Evolutionary conservation across 2,329 filamentous ascomycete species (phyloP), one percentile per base, ranked within the genome.

Genomic region (Alternaria consortialis): DNA sequence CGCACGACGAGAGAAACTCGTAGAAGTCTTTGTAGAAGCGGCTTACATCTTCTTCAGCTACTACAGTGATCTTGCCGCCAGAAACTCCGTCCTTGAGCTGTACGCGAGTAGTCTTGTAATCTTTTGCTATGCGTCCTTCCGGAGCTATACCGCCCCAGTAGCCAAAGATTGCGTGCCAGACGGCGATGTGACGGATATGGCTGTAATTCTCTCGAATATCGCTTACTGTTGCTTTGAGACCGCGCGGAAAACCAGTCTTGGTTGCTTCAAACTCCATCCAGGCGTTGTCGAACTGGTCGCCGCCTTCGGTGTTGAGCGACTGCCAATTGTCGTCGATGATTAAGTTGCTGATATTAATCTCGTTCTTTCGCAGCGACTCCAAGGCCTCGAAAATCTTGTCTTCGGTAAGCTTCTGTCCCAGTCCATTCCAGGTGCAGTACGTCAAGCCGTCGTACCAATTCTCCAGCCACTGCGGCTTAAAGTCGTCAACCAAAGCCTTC

Each of bases 281-380:
- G 13, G 66, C 74, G 23, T 75, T 76, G 13, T 69, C 50, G 47
- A 79, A 79, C 25, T 78, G 77, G 40, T 82, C 55, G 13, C 83
- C 79, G 4, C 83, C 85, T 63, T 85, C 81, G 29, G 83, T 82
- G 50, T 81, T 70, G 7, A 76, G 54, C 7, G 72, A 74, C 39
- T 76, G 74, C 95, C 95, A 99, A 70, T 96, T 97, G 74, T 99
- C 95, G 70, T 99, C 95, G 64, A 99, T 97, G 63, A 98, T 97
- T 2, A 99, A 84, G 71, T 89, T 97, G 0, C 88, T 90, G 46
- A 98, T 80, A 42, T 90, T 88, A 72, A 99, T 92, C 1, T 89
- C 86, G 57, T 91, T 85, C 31, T 88, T 82, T 5, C 89, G 85
- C 11, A 99, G 81, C 1, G 86, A 84, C 59, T 93, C 87, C 1